Percentiles rank a stretch among this genome's conserved stretches.
phyloP scores from a whole-genome alignment of 768 basidiomycete species.

The Exidia glandulosa region DNA sequence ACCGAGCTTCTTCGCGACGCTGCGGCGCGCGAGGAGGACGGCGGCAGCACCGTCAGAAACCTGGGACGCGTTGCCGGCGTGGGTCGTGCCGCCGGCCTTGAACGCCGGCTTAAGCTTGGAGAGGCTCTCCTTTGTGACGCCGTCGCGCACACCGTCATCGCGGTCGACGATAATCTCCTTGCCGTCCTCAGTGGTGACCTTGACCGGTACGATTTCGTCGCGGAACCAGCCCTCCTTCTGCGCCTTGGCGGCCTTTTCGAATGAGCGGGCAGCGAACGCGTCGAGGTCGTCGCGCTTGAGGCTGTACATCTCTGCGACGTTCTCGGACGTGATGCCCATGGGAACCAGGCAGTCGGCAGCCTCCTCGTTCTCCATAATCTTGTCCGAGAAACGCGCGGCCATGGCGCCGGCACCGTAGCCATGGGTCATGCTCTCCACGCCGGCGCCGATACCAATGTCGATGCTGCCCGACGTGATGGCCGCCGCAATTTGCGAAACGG shows the following conservation, averaged over 20 bases:
- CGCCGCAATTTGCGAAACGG: slow-evolving; percentile 73
- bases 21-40: slow-evolving; percentile 71
- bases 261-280: slow-evolving; percentile 69
- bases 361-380: slow-evolving; percentile 52
- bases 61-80: slow-evolving; percentile 74
- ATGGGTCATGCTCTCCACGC: slow-evolving; percentile 84
- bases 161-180: slow-evolving; percentile 56
- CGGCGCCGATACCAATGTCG: slow-evolving; percentile 82
- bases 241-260: slow-evolving; percentile 76
- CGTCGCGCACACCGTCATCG: slow-evolving; percentile 82
- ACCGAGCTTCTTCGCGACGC: slow-evolving; percentile 67
- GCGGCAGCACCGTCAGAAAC: slow-evolving; percentile 90
- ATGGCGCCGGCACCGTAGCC: slow-evolving; percentile 53
- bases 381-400: slow-evolving; percentile 50
- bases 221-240: slow-evolving; percentile 74
- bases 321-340: slow-evolving; percentile 94
- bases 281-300: slow-evolving; percentile 70
- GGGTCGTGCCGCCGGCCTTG: slow-evolving; percentile 59
- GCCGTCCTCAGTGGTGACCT: slow-evolving; percentile 58
- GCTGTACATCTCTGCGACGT: slow-evolving; percentile 67
- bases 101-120: slow-evolving; percentile 83
- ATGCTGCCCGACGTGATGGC: slow-evolving; percentile 72
- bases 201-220: slow-evolving; percentile 75
- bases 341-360: slow-evolving; percentile 75
- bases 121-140: slow-evolving; percentile 68